These are phyloP conservation scores for Rhodotorula kratochvilovae DNA, from an alignment of 768 basidiomycete genomes.

Conservation along the genomic window DNA sequence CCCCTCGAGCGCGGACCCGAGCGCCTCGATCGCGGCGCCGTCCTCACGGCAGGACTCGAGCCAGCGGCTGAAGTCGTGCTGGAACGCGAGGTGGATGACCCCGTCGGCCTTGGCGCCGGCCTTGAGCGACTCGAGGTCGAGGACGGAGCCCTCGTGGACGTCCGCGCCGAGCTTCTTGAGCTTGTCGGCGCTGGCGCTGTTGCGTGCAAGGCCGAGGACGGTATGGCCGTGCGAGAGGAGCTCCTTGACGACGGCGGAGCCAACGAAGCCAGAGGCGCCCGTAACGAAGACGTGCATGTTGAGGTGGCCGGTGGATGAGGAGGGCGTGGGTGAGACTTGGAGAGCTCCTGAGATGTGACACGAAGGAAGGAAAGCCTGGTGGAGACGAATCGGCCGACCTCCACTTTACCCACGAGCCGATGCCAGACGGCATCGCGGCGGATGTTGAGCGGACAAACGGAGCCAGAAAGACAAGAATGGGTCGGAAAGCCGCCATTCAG, in stretches of 20 bases:
- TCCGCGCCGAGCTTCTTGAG: constrained; percentile 5
- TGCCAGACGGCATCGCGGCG: too few species aligned
- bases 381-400: too few species aligned
- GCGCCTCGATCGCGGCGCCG: neutral
- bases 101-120: constrained; percentile 19
- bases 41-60: constrained; percentile 1
- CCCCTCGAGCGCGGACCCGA: neutral
- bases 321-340: too few species aligned
- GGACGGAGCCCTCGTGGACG: constrained; percentile 32
- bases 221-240: constrained; percentile 10
- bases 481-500: too few species aligned
- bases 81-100: constrained; percentile 23
- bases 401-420: too few species aligned
- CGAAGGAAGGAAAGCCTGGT: too few species aligned
- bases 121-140: constrained; percentile 38
- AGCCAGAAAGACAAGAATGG: too few species aligned
- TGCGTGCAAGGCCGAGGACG: constrained; percentile 22
- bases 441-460: too few species aligned
- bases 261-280: constrained; percentile 40
- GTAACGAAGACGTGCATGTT: constrained; percentile 44
- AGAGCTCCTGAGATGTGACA: too few species aligned
- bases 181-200: constrained; percentile 24
- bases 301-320: too few species aligned
- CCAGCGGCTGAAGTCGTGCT: constrained; percentile 9
- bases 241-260: neutral